A percentile compares a stretch with the other conserved stretches of the same genome.
These are phyloP conservation scores for Fusarium tuaranense DNA, from an alignment of 2,329 filamentous ascomycete genomes.

Conservation along the genomic window DNA sequence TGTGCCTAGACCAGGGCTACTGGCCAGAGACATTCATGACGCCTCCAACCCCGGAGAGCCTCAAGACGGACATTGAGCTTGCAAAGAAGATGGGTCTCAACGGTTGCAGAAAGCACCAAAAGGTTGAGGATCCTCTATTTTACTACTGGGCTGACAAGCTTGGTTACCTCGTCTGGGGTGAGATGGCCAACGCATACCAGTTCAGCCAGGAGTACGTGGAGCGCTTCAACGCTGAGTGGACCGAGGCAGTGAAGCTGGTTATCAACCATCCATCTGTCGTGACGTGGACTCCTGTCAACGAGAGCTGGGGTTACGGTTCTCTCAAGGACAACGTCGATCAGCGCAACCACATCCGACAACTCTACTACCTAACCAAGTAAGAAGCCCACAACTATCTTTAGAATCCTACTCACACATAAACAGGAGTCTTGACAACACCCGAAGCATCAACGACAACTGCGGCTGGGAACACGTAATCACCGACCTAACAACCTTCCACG, in stretches of 20 bases:
- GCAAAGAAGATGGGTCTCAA: slow-evolving; percentile 73
- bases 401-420: slow-evolving; percentile 9
- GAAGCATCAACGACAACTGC: slow-evolving; percentile 78
- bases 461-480: slow-evolving; percentile 77
- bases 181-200: slow-evolving; percentile 74
- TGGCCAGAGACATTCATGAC: slow-evolving; percentile 72
- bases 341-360: slow-evolving; percentile 71
- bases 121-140: slow-evolving; percentile 71
- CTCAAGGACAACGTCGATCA: slow-evolving; percentile 68
- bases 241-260: slow-evolving; percentile 70
- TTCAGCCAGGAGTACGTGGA: slow-evolving; percentile 69
- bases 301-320: slow-evolving; percentile 72
- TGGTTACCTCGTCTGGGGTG: slow-evolving; percentile 73
- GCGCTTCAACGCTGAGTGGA: slow-evolving; percentile 74
- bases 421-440: slow-evolving; percentile 67
- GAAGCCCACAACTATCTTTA: neutral
- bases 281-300: slow-evolving; percentile 75
- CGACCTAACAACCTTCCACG: slow-evolving; percentile 76
- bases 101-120: slow-evolving; percentile 74
- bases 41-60: slow-evolving; percentile 59
- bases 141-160: slow-evolving; percentile 71
- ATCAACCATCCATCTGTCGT: slow-evolving; percentile 75
- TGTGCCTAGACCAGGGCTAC: slow-evolving; percentile 72
- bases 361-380: slow-evolving; percentile 74
- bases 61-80: slow-evolving; percentile 66